Base-by-base conservation (phyloP, 2,329 filamentous ascomycete genomes). In the Fusarium albosuccineum region DNA sequence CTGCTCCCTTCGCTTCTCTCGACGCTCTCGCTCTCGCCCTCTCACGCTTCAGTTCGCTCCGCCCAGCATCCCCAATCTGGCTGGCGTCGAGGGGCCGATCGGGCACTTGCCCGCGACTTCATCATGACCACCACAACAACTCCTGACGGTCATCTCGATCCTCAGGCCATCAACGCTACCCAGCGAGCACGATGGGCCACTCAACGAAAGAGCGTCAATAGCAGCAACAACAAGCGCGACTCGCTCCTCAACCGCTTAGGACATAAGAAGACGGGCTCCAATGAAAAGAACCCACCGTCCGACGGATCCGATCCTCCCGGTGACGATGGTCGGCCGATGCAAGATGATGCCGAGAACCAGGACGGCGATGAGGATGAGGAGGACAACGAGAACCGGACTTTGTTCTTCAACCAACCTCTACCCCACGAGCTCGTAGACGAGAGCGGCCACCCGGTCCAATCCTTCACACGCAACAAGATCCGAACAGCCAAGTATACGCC, bases 401-500 rank as follows among this genome's bases (percentile, higher is more conserved):
- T 97, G 64, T 98, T 91, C 82, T 96, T 98, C 85, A 97, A 97
- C 78, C 80, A 91, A 30, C 90, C 93, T 8, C 83, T 99, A 53
- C 94, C 96, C 1, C 82, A 86, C 42, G 86, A 90, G 26, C 87
- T 92, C 67, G 85, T 91, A 73, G 93, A 97, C 75, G 92, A 96
- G 64, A 89, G 97, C 46, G 96, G 94, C 36, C 85, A 88, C 61
- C 92, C 94, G 3, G 78, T 83, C 55, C 84, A 87, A 59, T 83
- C 87, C 22, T 99, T 91, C 78, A 86, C 92, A 49, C 87, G 95
- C 70, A 99, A 99, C 84, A 99, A 99, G 85, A 97, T 99, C 78
- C 88, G 97, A 72, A 99, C 96, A 4, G 93, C 96, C 62, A 99
- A 98, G 81, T 99, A 99, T 79, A 99, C 96, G 8, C 91, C 97